Conservation (phyloP, 2,329 filamentous ascomycete genomes). For the Verticillium albo-atrum region DNA sequence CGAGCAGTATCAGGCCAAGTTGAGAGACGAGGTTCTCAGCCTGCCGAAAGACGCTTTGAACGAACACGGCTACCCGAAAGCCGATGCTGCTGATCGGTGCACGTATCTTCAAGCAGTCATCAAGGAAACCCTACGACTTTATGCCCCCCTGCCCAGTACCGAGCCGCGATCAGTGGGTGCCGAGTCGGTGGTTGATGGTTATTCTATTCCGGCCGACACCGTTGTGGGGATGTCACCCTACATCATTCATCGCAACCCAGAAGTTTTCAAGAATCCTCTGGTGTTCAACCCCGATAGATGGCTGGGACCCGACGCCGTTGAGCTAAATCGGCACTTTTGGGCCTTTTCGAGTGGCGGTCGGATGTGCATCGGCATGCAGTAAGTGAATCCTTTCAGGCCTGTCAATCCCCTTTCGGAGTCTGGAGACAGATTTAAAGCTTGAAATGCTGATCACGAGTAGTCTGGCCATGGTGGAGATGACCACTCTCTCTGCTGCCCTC, state of each 20-base stretch:
- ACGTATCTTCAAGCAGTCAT: slow-evolving; percentile 43
- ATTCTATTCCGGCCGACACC: slow-evolving; percentile 15
- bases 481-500: slow-evolving; percentile 6
- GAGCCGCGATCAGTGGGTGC: slow-evolving; percentile 35
- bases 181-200: slow-evolving; percentile 16
- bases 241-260: slow-evolving; percentile 18
- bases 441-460: background rate
- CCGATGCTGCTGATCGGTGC: slow-evolving; percentile 30
- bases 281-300: slow-evolving; percentile 21
- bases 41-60: slow-evolving; percentile 7
- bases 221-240: slow-evolving; percentile 21
- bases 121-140: slow-evolving; percentile 44
- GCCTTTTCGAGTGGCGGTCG: slow-evolving; percentile 11
- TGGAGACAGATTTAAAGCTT: no score
- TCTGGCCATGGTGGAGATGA: slow-evolving; percentile 13
- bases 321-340: slow-evolving; percentile 11
- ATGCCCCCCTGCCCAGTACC: slow-evolving; percentile 45
- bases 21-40: slow-evolving; percentile 34
- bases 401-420: no score
- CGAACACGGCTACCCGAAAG: slow-evolving; percentile 21
- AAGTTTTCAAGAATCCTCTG: slow-evolving; percentile 16
- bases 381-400: background rate
- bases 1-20: slow-evolving; percentile 31
- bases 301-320: slow-evolving; percentile 11
- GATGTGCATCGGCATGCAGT: slow-evolving; percentile 14